Base-by-base conservation (phyloP, 805 yeast species). In the Candida lessepsii region DNA sequence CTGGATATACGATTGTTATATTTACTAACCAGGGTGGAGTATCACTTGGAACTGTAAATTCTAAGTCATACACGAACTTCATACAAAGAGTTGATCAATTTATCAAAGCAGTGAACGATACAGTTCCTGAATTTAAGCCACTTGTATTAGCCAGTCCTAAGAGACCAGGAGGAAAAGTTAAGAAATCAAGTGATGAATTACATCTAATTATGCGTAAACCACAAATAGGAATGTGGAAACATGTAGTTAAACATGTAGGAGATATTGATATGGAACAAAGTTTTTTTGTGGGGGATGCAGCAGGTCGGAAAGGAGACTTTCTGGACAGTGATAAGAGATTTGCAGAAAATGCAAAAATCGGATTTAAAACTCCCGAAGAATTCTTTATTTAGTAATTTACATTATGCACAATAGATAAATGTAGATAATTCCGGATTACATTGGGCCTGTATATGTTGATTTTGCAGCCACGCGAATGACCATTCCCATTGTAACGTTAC, bases 271-370 rank as follows among this genome's bases (percentile, higher is more conserved):
- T 56, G 35, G 61, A 55, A 0, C 48, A 60, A 8, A 76, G 86
- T 37, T 68, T 81, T 39, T 93, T 64, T 58, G 90, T 89, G n/a
- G 99, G 99, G 5, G 99, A 91, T 65, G 98, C 98, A 0, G 98
- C 96, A 5, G 99, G 98, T 1, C 69, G 98, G 39, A 53, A 56
- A 2, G 59, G 54, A 0, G 98, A 91, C 59, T 85, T 83, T 56
- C 86, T 93, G 69, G 89, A 86, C 50, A 76, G 85, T 35, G 99
- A 91, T 58, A 60, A 57, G 47, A 56, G 45, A 40, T 90, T 90
- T 69, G 96, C 98, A 0, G 47, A 67, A 30, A 70, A 66, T 14
- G 53, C 75, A 1, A 77, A 76, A 0, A 32, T 88, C 2, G 46
- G 49, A 15, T 91, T 87, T 53, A 63, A 64, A 37, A 64, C 78